These are phyloP conservation scores for Podospora tetraspora DNA, from an alignment of 495 filamentous ascomycete genomes.

Conservation along the genomic window DNA sequence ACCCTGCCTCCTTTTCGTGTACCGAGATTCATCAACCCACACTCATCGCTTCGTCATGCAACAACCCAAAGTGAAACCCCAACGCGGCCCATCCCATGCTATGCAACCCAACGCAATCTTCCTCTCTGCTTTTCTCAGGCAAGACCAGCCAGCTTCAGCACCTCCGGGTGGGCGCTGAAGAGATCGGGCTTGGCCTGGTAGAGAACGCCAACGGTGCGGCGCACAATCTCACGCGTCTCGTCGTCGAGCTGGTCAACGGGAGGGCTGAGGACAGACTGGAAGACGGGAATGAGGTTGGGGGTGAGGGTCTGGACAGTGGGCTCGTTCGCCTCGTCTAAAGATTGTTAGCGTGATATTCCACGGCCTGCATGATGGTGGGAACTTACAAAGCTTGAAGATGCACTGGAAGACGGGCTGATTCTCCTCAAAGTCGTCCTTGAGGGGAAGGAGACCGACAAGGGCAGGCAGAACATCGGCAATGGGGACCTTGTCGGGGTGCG, in stretches of 20 bases:
- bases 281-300: constrained; percentile 67
- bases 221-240: constrained; percentile 56
- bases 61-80: constrained; percentile 14
- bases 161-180: constrained; percentile 27
- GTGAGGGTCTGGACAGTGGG: constrained; percentile 71
- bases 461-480: constrained; percentile 74
- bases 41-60: constrained; percentile 24
- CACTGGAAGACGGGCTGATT: constrained; percentile 87
- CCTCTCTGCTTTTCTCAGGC: constrained; percentile 11
- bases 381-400: constrained; percentile 66
- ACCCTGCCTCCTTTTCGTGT: neutral
- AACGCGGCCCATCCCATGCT: constrained; percentile 14
- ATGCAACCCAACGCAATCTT: constrained; percentile 17
- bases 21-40: constrained; percentile 3
- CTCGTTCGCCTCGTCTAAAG: constrained; percentile 58
- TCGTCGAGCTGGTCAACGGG: constrained; percentile 80
- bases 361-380: neutral
- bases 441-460: constrained; percentile 70
- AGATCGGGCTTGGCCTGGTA: constrained; percentile 28
- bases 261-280: constrained; percentile 71
- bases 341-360: neutral
- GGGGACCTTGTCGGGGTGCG: constrained; percentile 72
- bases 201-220: constrained; percentile 23
- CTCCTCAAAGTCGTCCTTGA: constrained; percentile 95
- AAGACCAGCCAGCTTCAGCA: constrained; percentile 31